Conservation (phyloP, 148 eudicot species). For the Fagopyrum homotropicum region DNA sequence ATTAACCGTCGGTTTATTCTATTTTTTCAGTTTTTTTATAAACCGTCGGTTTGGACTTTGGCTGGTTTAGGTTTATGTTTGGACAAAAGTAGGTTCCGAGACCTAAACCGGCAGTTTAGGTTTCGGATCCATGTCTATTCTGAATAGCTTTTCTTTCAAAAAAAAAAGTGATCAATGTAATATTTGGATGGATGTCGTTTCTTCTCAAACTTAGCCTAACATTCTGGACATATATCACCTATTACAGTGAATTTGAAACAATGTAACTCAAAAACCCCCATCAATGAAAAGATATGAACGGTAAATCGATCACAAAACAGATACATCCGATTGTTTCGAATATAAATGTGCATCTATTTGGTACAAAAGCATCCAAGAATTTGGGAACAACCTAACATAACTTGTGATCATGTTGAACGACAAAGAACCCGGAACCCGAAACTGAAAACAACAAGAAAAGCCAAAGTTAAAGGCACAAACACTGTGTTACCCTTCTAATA, state of each 20-base stretch:
- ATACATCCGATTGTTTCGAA: not conserved
- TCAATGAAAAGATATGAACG: not conserved
- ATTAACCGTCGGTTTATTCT: no score
- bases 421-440: conserved; percentile 17
- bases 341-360: not conserved
- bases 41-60: no score
- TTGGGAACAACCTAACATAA: not conserved
- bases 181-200: no score
- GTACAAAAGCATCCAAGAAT: not conserved
- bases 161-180: not conserved
- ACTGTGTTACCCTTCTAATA: conserved; percentile 18
- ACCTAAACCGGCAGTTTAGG: no score
- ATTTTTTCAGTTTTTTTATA: no score
- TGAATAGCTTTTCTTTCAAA: not conserved
- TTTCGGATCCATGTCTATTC: no score
- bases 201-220: no score
- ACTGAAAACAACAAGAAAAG: not conserved
- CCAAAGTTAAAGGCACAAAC: not conserved
- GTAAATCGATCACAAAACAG: not conserved
- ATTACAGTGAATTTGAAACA: no score
- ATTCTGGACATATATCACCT: no score
- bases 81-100: no score
- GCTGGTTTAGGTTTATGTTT: no score
- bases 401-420: not conserved
- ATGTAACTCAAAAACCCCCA: not conserved